phyloP scores from a whole-genome alignment of 495 filamentous ascomycete genomes.

The Pyrenopolyporus hunteri region DNA sequence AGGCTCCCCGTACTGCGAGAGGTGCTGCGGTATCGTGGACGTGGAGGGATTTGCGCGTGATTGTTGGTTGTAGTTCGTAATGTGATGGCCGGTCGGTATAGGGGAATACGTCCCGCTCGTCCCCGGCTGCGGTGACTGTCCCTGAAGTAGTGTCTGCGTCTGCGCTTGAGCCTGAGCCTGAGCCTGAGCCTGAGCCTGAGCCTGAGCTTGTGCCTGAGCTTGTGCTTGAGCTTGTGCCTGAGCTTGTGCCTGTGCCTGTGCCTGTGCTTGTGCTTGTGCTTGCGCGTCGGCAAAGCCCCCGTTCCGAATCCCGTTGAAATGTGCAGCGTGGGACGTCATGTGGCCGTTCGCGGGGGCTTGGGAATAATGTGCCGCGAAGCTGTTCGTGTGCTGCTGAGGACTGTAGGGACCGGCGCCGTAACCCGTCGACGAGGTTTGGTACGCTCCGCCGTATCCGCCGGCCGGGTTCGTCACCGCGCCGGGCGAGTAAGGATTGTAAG shows the following conservation, averaged over 20 bases:
- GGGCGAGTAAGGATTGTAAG: slow-evolving; percentile 39
- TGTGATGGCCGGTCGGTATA: slow-evolving; percentile 32
- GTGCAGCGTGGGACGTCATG: slow-evolving; percentile 33
- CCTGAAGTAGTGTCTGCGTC: slow-evolving; percentile 29
- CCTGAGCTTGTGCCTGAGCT: slow-evolving; percentile 14
- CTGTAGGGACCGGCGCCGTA: slow-evolving; percentile 39
- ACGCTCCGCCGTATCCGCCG: slow-evolving; percentile 39
- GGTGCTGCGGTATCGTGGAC: slow-evolving; percentile 46
- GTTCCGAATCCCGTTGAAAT: slow-evolving; percentile 38
- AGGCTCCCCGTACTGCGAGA: slow-evolving; percentile 38
- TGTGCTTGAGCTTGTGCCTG: slow-evolving; percentile 29
- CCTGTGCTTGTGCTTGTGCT: slow-evolving; percentile 18
- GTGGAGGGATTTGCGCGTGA: slow-evolving; percentile 45
- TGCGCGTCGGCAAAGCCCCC: slow-evolving; percentile 36
- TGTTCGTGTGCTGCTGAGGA: slow-evolving; percentile 37
- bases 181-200: slow-evolving; percentile 32
- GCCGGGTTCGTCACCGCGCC: slow-evolving; percentile 37
- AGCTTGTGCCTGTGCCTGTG: slow-evolving; percentile 24
- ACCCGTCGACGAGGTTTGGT: slow-evolving; percentile 31
- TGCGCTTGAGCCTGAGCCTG: slow-evolving; percentile 18
- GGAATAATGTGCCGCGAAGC: slow-evolving; percentile 38
- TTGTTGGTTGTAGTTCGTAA: slow-evolving; percentile 23
- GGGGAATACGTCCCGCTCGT: slow-evolving; percentile 38
- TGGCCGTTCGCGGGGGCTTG: slow-evolving; percentile 39
- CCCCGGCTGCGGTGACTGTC: slow-evolving; percentile 32